Evolutionary conservation across 2,329 filamentous ascomycete species (phyloP), one percentile per base, ranked within the genome.

Genomic region (Penicillium thymicola): DNA sequence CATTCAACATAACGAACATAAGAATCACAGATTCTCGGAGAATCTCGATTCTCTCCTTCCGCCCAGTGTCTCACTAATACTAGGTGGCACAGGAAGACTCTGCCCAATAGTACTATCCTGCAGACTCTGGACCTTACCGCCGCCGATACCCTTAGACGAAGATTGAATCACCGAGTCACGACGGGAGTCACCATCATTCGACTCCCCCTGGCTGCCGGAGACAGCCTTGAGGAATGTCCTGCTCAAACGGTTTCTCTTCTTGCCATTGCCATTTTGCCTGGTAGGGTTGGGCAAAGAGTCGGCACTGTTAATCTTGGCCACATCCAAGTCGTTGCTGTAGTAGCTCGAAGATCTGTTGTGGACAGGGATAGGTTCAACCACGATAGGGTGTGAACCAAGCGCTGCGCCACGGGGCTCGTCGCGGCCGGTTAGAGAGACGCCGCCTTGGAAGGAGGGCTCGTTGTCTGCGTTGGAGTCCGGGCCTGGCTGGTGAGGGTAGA

Each of bases 21-120:
- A 60, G 13, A 13, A 63, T 68, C 55, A 75, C 51, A 75, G 52
- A 60, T 73, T 70, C 42, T 75, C 72, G 1, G 71, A 74, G 54
- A 75, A 75, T 46, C 70, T 63, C 2, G 72, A 75, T 43, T 72
- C 72, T 6, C 72, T 67, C 13, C 59, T 65, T 14, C 67, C 61
- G 52, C 65, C 67, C 42, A 64, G 54, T 40, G 65, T 69, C 14
- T 70, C 69, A n/a, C 57, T 58, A 44, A 65, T 54, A n/a, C 53
- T 51, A 6, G 70, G 70, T 5, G 72, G 72, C 2, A 59, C 63
- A 42, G 66, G 64, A 27, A 74, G 59, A 10, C 67, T 66, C 16
- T 71, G 71, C 10, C 71, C 71, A 10, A 54, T 37, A 23, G 68
- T 72, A 47, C 65, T 69, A 28, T 71, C 64, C 11, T 64, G 66